Evolutionary conservation across 2,329 filamentous ascomycete genomes (phyloP).

Genomic region (Fusarium chaquense): DNA sequence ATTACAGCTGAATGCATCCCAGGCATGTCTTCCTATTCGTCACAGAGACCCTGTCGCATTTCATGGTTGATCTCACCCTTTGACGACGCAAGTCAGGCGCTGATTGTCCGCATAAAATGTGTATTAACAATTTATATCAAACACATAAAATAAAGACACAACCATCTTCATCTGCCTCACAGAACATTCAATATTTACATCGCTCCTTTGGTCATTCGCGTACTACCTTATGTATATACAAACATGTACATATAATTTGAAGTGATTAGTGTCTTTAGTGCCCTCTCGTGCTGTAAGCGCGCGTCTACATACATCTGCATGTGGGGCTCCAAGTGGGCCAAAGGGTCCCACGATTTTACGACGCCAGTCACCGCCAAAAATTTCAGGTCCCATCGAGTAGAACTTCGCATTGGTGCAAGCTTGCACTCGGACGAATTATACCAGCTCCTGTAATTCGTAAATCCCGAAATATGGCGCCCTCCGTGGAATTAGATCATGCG

Average conservation of each 20-base stretch:
- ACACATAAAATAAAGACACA: background rate
- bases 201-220: background rate
- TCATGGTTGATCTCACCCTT: slow-evolving; percentile 28
- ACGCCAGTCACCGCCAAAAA: slow-evolving; percentile 48
- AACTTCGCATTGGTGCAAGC: slow-evolving; percentile 24
- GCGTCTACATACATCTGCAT: slow-evolving; percentile 46
- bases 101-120: slow-evolving; percentile 14
- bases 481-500: slow-evolving; percentile 36
- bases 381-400: slow-evolving; percentile 25
- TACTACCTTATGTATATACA: too few relatives aligned
- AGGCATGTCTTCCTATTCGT: slow-evolving; percentile 32
- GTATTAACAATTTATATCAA: background rate
- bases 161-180: background rate
- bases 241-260: too few relatives aligned
- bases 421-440: slow-evolving; percentile 27
- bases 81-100: slow-evolving; percentile 31
- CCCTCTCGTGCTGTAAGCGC: slow-evolving; percentile 43
- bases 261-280: background rate
- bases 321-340: slow-evolving; percentile 18
- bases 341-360: slow-evolving; percentile 39
- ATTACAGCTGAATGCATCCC: slow-evolving; percentile 38
- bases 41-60: slow-evolving; percentile 26
- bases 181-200: background rate
- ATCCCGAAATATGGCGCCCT: slow-evolving; percentile 39
- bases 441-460: slow-evolving; percentile 44